A percentile compares a stretch with the other conserved stretches of the same genome.
Conservation (phyloP, 345 rosid genomes). For the Excoecaria agallocha region DNA sequence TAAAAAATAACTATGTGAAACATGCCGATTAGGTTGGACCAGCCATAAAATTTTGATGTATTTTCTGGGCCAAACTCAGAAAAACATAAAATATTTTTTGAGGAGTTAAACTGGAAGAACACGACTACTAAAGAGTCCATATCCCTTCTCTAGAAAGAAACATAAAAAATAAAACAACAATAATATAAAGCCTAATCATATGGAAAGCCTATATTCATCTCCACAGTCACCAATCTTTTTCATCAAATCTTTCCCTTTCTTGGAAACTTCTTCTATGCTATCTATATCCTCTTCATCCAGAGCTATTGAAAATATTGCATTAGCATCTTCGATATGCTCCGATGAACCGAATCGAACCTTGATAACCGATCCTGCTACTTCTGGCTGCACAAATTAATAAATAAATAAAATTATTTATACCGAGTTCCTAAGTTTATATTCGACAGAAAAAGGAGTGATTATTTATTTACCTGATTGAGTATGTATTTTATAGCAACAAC, state of each 20-base stretch:
- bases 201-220: conserved; percentile 65
- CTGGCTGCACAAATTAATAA: conserved; percentile 57
- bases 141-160: neutral
- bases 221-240: conserved; percentile 91
- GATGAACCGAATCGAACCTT: conserved; percentile 83
- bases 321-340: conserved; percentile 68
- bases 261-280: conserved; percentile 57
- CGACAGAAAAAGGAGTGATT: no score
- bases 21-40: no score
- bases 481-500: conserved; percentile 83
- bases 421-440: no score
- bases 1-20: no score
- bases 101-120: no score
- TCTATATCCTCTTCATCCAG: conserved; percentile 76
- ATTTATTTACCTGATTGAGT: conserved; percentile 62
- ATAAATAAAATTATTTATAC: no score
- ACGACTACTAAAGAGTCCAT: neutral
- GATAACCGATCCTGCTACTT: conserved; percentile 90
- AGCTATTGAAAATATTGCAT: conserved; percentile 60
- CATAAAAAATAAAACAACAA: no score
- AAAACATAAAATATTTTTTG: no score
- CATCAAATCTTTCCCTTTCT: conserved; percentile 67
- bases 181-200: conserved; percentile 16
- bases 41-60: no score
- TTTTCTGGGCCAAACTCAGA: no score